phyloP scores from a whole-genome alignment of 495 filamentous ascomycete species.

The Aspergillus nidulans region DNA sequence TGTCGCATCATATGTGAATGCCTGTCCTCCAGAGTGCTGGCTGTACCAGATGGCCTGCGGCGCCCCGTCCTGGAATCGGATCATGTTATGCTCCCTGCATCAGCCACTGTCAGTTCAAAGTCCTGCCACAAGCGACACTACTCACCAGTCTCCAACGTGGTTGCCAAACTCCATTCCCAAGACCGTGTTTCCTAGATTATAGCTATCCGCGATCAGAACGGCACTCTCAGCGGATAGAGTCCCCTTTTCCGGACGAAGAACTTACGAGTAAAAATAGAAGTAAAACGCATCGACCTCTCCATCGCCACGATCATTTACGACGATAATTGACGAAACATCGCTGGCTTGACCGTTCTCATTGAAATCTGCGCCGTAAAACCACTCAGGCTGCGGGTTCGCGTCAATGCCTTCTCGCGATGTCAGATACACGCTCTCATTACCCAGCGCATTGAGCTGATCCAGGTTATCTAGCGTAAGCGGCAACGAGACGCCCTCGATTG shows the following conservation, averaged over 20 bases:
- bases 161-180: constrained; percentile 51
- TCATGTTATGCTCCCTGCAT: constrained; percentile 60
- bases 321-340: constrained; percentile 43
- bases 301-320: constrained; percentile 52
- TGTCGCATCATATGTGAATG: constrained; percentile 54
- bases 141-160: constrained; percentile 61
- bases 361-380: constrained; percentile 49
- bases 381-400: constrained; percentile 44
- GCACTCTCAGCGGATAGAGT: neutral
- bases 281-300: constrained; percentile 61
- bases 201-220: constrained; percentile 22
- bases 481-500: constrained; percentile 32
- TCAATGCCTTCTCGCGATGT: constrained; percentile 55
- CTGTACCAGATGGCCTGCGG: constrained; percentile 60
- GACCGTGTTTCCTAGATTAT: constrained; percentile 49
- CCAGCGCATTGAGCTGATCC: constrained; percentile 46
- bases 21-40: constrained; percentile 59
- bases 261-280: constrained; percentile 63
- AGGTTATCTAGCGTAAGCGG: constrained; percentile 55
- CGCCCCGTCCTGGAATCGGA: constrained; percentile 56
- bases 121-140: neutral
- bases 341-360: constrained; percentile 45
- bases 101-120: neutral
- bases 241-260: neutral
- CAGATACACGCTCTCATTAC: constrained; percentile 51